Evolutionary conservation across 2,329 filamentous ascomycete species (phyloP).

Genomic region (Colletotrichum magnum): DNA sequence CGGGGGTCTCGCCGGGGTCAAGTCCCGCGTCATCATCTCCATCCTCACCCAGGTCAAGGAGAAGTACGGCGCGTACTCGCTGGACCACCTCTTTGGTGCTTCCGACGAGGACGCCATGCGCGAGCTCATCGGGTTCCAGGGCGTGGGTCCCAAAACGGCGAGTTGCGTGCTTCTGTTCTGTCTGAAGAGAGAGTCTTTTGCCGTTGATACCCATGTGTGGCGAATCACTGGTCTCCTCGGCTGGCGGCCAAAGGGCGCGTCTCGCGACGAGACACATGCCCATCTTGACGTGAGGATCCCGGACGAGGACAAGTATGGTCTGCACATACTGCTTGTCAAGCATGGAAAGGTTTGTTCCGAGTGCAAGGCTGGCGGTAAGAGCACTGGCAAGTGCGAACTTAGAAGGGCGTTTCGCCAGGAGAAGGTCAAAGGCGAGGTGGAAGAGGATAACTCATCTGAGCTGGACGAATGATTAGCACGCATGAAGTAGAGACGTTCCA

Average conservation of each 20-base stretch:
- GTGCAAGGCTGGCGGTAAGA: conserved; percentile 61
- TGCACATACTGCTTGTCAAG: too few species aligned
- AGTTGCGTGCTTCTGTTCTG: conserved; percentile 68
- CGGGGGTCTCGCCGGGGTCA: conserved; percentile 80
- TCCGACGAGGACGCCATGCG: conserved; percentile 63
- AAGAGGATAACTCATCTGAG: too few species aligned
- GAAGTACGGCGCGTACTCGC: conserved; percentile 58
- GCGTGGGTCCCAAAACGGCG: conserved; percentile 69
- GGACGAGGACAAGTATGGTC: conserved; percentile 65
- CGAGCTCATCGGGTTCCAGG: conserved; percentile 64
- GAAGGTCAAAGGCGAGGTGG: conserved; percentile 40
- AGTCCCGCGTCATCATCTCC: conserved; percentile 79
- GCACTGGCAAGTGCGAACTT: conserved; percentile 55
- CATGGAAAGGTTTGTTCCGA: conserved; percentile 62
- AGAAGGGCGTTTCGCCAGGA: conserved; percentile 54
- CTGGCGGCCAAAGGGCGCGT: conserved; percentile 60
- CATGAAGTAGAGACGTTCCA: too few species aligned
- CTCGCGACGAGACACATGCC: conserved; percentile 62
- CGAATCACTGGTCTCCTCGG: conserved; percentile 63
- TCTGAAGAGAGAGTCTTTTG: conserved; percentile 61
- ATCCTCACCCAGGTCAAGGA: conserved; percentile 75
- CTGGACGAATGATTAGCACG: too few species aligned
- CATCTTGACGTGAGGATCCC: conserved; percentile 65
- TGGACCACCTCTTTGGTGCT: conserved; percentile 63
- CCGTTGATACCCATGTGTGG: conserved; percentile 68